phyloP scores from a whole-genome alignment of 352 stramenopile genomes.

The Globisporangium carolinianum region DNA sequence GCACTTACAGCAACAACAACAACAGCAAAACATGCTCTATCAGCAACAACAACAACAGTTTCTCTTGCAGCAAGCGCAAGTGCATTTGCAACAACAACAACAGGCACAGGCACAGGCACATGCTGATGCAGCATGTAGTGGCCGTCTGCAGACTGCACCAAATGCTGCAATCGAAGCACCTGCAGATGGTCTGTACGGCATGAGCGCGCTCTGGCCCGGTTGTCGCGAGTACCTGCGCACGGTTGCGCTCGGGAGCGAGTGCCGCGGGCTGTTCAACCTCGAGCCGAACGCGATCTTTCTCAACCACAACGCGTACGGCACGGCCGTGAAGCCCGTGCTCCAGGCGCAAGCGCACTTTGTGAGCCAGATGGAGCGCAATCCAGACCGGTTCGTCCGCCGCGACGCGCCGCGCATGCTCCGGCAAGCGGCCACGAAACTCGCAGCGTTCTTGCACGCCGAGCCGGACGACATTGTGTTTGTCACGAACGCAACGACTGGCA shows the following conservation, averaged over 20 bases:
- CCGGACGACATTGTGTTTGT: conserved; percentile 82
- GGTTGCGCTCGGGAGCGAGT: conserved; percentile 54
- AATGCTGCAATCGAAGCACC: background rate
- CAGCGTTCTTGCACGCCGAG: conserved; percentile 61
- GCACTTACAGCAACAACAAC: conserved; percentile 7
- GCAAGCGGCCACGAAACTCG: conserved; percentile 53
- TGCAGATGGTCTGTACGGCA: conserved; percentile 21
- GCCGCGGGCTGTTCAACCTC: conserved; percentile 71
- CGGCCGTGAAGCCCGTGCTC: conserved; percentile 65
- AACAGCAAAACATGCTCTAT: conserved; percentile 9
- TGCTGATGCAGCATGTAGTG: conserved; percentile 1
- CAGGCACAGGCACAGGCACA: background rate
- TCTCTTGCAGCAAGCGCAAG: conserved; percentile 8
- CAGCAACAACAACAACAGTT: conserved; percentile 5
- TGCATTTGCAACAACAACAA: conserved; percentile 4
- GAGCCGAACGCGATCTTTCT: conserved; percentile 75
- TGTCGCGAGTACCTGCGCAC: conserved; percentile 56
- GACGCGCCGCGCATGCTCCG: conserved; percentile 57
- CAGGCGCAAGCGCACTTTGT: conserved; percentile 80
- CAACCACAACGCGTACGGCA: conserved; percentile 81
- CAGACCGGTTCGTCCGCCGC: conserved; percentile 75
- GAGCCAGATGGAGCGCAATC: conserved; percentile 85
- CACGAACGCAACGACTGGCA: conserved; percentile 78
- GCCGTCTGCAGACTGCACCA: background rate
- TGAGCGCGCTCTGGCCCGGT: conserved; percentile 67